Base-by-base conservation (phyloP, 176 grass and related monocot genomes). In the Phyllostachys edulis region DNA sequence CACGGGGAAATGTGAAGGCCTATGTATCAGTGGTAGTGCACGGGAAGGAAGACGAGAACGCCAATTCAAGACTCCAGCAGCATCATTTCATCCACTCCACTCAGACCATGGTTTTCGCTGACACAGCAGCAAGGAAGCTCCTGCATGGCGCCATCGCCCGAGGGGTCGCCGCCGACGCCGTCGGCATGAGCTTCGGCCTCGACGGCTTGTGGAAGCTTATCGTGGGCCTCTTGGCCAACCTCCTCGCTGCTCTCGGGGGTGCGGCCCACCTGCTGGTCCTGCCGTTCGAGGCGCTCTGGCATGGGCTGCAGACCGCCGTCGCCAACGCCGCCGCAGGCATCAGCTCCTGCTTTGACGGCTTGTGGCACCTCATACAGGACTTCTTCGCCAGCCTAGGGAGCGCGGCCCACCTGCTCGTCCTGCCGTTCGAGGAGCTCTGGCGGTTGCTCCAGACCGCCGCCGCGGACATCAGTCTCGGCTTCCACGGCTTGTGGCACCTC, bases 71-170 rank as follows among this genome's bases (percentile, higher is more conserved):
- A 4, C 50, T 52, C 16, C 50, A 52, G 12, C 21, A n/a, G 44
- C 44, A 14, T 5, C 59, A 44, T 14, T 64, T 13, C 50, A n/a
- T 51, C 49, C 49, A 5, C 46, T 49, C 46, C 46, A 4, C 47
- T 4, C 14, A 40, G 2, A 17, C 27, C 16, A 89, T 89, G 82
- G 81, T 41, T 29, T 23, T 81, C 32, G 36, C 16, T 50, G 80
- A 83, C 24, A 23, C 40, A 24, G 69, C 63, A 76, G 9, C 87
- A 32, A 68, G 76, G 87, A 81, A 85, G 70, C 77, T 89, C 51
- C 82, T 85, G 23, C 77, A 69, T 32, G 81, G 76, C 4, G 21
- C 29, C 29, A 29, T 29, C 29, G 29, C 0, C 29, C 29, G 29
- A 29, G 29, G 29, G 29, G 29, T 14, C 16, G 9, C 5, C 9